Percentiles rank a stretch among this genome's conserved stretches.
Evolutionary conservation across 140 eudicot species (phyloP).

Genomic region (Oenanthe javanica): DNA sequence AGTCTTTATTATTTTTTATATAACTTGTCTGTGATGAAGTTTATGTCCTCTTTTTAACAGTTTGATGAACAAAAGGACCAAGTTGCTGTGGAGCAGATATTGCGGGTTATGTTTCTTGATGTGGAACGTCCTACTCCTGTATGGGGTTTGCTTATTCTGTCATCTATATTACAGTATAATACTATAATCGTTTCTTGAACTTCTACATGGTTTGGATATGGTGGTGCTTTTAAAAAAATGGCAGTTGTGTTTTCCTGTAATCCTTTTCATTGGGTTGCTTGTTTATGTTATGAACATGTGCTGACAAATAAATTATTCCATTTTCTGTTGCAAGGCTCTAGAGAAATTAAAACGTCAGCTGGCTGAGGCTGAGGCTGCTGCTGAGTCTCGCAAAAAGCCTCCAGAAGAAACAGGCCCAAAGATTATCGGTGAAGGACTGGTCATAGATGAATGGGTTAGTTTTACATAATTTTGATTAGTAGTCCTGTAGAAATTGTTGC

Average conservation of each 20-base stretch:
- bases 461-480: neutral
- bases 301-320: neutral
- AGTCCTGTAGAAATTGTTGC: neutral
- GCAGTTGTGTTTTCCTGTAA: neutral
- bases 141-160: conserved; percentile 6
- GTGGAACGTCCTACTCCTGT: conserved; percentile 43
- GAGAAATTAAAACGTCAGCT: conserved; percentile 47
- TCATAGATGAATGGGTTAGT: conserved; percentile 63
- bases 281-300: neutral
- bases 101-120: conserved; percentile 50
- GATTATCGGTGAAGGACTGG: conserved; percentile 45
- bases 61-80: conserved; percentile 56
- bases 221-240: neutral
- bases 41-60: conserved; percentile 18
- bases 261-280: neutral
- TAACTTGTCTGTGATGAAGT: neutral
- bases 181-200: too few relatives aligned
- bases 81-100: conserved; percentile 43
- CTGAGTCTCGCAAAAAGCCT: conserved; percentile 43
- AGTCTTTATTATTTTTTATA: too few relatives aligned
- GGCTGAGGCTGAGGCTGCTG: conserved; percentile 54
- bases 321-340: conserved; percentile 24
- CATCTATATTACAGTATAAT: neutral
- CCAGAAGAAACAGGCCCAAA: conserved; percentile 33
- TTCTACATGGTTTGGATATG: neutral